Evolutionary conservation across 108 stramenopile species (phyloP).

Genomic region (Skeletonema grethae): DNA sequence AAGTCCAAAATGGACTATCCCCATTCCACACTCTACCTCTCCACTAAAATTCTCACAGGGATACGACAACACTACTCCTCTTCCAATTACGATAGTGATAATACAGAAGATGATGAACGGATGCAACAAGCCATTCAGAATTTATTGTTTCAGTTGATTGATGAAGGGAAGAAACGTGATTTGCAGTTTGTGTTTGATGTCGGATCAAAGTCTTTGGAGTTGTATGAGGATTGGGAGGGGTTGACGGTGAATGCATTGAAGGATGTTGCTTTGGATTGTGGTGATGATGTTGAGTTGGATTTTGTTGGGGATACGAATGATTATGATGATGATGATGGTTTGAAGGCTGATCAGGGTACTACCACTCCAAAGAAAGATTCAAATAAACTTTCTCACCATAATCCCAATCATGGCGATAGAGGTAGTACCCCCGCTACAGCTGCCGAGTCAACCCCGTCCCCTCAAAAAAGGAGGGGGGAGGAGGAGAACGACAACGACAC

Average conservation of each 20-base stretch:
- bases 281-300: slow-evolving; percentile 18
- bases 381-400: not conserved
- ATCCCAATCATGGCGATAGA: not conserved
- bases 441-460: not conserved
- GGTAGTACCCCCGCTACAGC: not conserved
- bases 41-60: slow-evolving; percentile 3
- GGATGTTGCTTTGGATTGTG: slow-evolving; percentile 52
- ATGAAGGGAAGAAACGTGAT: slow-evolving; percentile 7
- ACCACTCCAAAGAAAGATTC: not conserved
- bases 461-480: not conserved
- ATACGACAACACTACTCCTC: slow-evolving; percentile 5
- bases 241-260: slow-evolving; percentile 56
- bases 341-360: not conserved
- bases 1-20: slow-evolving; percentile 20
- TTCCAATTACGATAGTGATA: not conserved
- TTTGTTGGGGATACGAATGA: not conserved
- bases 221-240: slow-evolving; percentile 44
- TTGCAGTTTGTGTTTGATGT: slow-evolving; percentile 39
- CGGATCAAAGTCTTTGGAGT: slow-evolving; percentile 44
- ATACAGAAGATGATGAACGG: not conserved
- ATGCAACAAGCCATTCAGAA: not conserved
- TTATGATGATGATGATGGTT: too few relatives aligned
- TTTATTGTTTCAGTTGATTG: not conserved
- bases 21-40: slow-evolving; percentile 16
- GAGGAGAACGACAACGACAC: not conserved